These are phyloP conservation scores for Scedosporium boydii DNA, from an alignment of 2,329 filamentous ascomycete species.

Conservation along the genomic window DNA sequence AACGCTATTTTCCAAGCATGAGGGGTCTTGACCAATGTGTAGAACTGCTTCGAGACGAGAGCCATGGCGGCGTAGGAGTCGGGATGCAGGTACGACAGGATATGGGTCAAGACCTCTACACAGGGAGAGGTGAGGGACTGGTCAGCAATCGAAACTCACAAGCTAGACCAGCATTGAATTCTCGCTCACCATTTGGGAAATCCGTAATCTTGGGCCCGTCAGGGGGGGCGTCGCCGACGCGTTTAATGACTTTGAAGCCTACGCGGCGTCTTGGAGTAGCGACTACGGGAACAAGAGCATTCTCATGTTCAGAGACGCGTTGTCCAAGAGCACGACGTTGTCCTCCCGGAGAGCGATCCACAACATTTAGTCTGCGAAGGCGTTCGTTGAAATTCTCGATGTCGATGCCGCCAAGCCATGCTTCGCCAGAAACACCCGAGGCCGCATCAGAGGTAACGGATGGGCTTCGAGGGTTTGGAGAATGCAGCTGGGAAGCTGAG, in stretches of 20 bases:
- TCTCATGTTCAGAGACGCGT: constrained; percentile 52
- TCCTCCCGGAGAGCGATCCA: constrained; percentile 16
- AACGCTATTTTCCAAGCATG: constrained; percentile 94
- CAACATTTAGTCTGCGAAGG: constrained; percentile 42
- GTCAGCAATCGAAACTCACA: constrained; percentile 8
- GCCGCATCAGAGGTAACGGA: constrained; percentile 4
- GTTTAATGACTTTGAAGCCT: constrained; percentile 45
- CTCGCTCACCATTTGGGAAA: constrained; percentile 70
- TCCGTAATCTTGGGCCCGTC: constrained; percentile 36
- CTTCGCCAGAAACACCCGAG: not conserved
- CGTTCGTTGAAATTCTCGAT: constrained; percentile 34
- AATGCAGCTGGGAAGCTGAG: constrained; percentile 4
- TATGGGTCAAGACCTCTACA: constrained; percentile 82
- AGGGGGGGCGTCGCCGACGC: constrained; percentile 21
- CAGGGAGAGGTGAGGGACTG: constrained; percentile 1
- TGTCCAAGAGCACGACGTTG: constrained; percentile 33
- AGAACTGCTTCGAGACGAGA: constrained; percentile 80
- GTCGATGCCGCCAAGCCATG: constrained; percentile 4
- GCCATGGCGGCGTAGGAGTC: constrained; percentile 74
- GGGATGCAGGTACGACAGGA: constrained; percentile 81
- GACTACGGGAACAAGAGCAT: constrained; percentile 36
- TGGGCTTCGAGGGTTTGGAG: not conserved
- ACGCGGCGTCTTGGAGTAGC: constrained; percentile 34
- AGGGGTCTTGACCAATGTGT: constrained; percentile 76
- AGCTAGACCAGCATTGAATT: constrained; percentile 1